A percentile compares a stretch with the other conserved stretches of the same genome.
phyloP scores from a whole-genome alignment of 176 grass and related monocot species.

The Hordeum marinum region DNA sequence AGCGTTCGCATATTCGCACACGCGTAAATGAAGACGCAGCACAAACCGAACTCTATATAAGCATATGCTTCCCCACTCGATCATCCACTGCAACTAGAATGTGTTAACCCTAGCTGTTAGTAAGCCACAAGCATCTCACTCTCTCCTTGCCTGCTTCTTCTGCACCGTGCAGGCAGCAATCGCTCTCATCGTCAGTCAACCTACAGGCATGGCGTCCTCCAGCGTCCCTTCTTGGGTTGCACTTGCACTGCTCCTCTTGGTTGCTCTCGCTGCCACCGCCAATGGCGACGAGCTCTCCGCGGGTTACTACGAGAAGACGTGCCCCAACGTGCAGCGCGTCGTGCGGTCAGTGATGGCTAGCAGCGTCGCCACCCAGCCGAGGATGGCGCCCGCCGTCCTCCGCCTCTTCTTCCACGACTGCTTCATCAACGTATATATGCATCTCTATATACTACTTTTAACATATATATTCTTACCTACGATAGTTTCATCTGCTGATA shows the following conservation, averaged over 20 bases:
- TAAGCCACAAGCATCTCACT: background rate
- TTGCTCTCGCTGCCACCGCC: background rate
- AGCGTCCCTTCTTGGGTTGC: background rate
- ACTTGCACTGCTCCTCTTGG: background rate
- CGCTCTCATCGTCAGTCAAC: background rate
- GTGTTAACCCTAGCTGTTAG: too few species aligned
- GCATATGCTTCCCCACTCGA: background rate
- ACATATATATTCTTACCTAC: background rate
- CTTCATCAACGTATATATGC: slow-evolving; percentile 43
- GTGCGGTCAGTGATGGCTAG: slow-evolving; percentile 37
- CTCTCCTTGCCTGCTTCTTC: background rate
- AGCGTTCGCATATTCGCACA: background rate
- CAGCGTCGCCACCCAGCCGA: slow-evolving; percentile 14
- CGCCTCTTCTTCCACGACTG: slow-evolving; percentile 85
- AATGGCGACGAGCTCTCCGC: background rate
- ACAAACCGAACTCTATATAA: background rate
- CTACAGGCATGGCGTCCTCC: background rate
- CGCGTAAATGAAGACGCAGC: background rate
- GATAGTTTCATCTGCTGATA: too few species aligned
- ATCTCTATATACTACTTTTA: background rate
- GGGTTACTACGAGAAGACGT: slow-evolving; percentile 43
- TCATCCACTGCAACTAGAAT: slow-evolving; percentile 3
- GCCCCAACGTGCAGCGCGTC: slow-evolving; percentile 30
- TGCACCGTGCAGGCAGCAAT: background rate
- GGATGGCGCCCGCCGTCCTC: slow-evolving; percentile 58